A percentile compares a stretch with the other conserved stretches of the same genome.
Conservation (phyloP, 1,139 yeast genomes). For the Taiozyma onychis region DNA sequence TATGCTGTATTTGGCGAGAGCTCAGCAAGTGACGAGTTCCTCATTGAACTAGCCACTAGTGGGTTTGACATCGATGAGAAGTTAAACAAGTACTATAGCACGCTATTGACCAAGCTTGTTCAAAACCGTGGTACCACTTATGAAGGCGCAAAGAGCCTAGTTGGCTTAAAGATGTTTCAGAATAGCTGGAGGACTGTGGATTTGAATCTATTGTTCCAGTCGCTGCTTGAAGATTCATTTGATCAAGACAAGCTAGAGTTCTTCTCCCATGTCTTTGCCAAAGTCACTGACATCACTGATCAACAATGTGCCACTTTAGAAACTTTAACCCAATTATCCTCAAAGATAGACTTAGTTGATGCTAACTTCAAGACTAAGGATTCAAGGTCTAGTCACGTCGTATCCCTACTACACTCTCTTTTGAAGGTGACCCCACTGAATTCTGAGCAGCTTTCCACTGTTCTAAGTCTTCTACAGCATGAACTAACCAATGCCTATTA, state of each 20-base stretch:
- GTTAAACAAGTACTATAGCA: slow-evolving; percentile 10
- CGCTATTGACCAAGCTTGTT: slow-evolving; percentile 24
- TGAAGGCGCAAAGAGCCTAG: slow-evolving; percentile 15
- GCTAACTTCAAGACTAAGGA: slow-evolving; percentile 18
- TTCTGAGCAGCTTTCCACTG: background rate
- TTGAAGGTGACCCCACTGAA: slow-evolving; percentile 13
- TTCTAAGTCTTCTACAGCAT: slow-evolving; percentile 4
- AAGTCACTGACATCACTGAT: slow-evolving; percentile 16
- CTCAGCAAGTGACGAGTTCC: slow-evolving; percentile 17
- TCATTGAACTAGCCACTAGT: slow-evolving; percentile 26
- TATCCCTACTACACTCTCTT: slow-evolving; percentile 8
- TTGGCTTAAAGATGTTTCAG: slow-evolving; percentile 15
- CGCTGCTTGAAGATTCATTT: slow-evolving; percentile 15
- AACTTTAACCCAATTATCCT: slow-evolving; percentile 2
- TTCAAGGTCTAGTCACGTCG: slow-evolving; percentile 7
- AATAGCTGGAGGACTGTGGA: slow-evolving; percentile 23
- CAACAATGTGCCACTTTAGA: slow-evolving; percentile 9
- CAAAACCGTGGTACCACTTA: slow-evolving; percentile 18
- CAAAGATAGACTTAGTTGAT: background rate
- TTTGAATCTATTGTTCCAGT: slow-evolving; percentile 13
- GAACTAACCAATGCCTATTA: slow-evolving; percentile 4
- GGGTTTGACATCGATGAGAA: slow-evolving; percentile 8
- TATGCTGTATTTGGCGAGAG: slow-evolving; percentile 19
- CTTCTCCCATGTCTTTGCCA: slow-evolving; percentile 23
- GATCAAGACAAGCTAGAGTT: slow-evolving; percentile 26